These are phyloP conservation scores for Calocybe cyanea DNA, from an alignment of 768 basidiomycete genomes.

Conservation along the genomic window DNA sequence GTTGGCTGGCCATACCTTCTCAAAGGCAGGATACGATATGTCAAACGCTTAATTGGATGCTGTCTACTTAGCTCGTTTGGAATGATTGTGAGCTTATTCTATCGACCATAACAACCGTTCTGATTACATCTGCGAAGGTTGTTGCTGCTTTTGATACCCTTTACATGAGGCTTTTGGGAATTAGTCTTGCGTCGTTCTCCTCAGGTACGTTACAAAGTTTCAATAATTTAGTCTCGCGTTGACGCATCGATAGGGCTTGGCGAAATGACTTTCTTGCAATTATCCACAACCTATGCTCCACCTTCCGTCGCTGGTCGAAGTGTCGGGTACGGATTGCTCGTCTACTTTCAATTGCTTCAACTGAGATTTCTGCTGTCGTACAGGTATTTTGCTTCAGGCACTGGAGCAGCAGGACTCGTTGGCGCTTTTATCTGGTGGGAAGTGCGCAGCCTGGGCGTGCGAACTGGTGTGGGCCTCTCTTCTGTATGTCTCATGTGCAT, in stretches of 20 bases:
- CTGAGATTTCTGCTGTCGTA: background rate
- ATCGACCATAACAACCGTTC: background rate
- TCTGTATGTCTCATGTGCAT: constrained; percentile 45
- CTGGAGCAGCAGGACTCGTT: constrained; percentile 89
- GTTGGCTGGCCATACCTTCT: constrained; percentile 89
- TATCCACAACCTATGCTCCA: constrained; percentile 78
- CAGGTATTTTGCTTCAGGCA: constrained; percentile 50
- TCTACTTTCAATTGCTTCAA: background rate
- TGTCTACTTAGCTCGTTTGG: constrained; percentile 72
- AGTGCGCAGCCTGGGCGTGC: constrained; percentile 79
- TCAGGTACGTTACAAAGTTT: constrained; percentile 49
- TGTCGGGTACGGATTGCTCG: constrained; percentile 82
- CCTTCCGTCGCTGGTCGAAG: constrained; percentile 70
- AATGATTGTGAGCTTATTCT: constrained; percentile 67
- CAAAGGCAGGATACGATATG: constrained; percentile 82
- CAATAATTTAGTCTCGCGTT: background rate
- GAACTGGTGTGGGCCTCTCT: constrained; percentile 77
- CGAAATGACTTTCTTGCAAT: constrained; percentile 90
- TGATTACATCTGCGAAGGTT: constrained; percentile 40
- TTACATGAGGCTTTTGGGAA: constrained; percentile 71
- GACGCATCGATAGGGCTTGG: constrained; percentile 63
- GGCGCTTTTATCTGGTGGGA: constrained; percentile 97
- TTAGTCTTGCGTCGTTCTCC: constrained; percentile 78
- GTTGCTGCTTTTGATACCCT: constrained; percentile 71
- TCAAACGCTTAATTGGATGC: constrained; percentile 69